Percentiles rank a stretch among this genome's conserved stretches.
phyloP scores from a whole-genome alignment of 1,139 yeast species.

The Scheffersomyces illinoinensis region DNA sequence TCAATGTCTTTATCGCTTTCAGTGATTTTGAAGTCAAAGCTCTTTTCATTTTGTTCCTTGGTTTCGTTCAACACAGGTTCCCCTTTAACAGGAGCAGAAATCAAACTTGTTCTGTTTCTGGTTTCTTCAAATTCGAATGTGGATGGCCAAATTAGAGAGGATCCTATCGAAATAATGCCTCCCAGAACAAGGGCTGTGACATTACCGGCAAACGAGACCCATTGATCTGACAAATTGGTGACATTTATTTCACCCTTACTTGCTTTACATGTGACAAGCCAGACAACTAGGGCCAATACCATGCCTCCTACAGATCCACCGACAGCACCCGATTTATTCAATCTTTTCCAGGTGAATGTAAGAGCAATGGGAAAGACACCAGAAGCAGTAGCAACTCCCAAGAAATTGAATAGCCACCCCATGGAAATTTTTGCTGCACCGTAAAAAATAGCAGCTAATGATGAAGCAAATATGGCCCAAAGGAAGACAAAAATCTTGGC shows the following conservation, averaged over 20 bases:
- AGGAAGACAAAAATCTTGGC: conserved; percentile 40
- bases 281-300: conserved; percentile 19
- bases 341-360: conserved; percentile 40
- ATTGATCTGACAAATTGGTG: conserved; percentile 17
- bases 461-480: conserved; percentile 31
- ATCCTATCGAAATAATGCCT: conserved; percentile 28
- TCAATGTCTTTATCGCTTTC: conserved; percentile 6
- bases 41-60: conserved; percentile 1
- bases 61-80: neutral
- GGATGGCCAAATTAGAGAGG: conserved; percentile 35
- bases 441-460: conserved; percentile 42
- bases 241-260: conserved; percentile 27
- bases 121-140: conserved; percentile 34
- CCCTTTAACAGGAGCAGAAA: conserved; percentile 6
- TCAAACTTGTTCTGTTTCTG: conserved; percentile 31
- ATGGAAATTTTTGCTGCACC: conserved; percentile 21
- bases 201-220: conserved; percentile 24
- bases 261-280: conserved; percentile 21
- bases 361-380: conserved; percentile 46
- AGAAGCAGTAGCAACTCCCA: conserved; percentile 41
- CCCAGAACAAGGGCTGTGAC: conserved; percentile 25
- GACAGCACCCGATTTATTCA: conserved; percentile 35
- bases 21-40: conserved; percentile 1
- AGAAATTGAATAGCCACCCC: conserved; percentile 45
- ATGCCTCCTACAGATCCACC: conserved; percentile 28